phyloP scores from a whole-genome alignment of 257 asterid genomes.

The Nicotiana tomentosiformis region DNA sequence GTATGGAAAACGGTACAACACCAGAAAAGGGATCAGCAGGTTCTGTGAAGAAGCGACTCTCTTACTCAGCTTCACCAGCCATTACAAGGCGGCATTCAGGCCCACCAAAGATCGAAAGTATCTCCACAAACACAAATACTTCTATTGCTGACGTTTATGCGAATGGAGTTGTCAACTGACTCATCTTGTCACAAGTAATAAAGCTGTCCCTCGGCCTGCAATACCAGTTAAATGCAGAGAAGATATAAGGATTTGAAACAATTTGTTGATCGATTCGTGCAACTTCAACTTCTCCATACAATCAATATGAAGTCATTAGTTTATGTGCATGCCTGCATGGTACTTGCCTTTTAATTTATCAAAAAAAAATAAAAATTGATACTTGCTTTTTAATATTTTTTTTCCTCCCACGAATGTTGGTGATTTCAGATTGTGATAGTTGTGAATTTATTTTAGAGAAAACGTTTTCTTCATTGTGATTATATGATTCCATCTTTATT shows the following conservation, averaged over 20 bases:
- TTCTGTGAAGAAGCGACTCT: constrained; percentile 68
- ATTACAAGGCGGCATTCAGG: constrained; percentile 63
- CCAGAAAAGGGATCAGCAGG: constrained; percentile 50
- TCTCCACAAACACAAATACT: constrained; percentile 18
- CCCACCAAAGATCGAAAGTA: constrained; percentile 45
- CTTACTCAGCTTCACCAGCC: constrained; percentile 82
- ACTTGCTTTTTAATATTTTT: background rate
- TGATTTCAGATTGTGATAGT: background rate
- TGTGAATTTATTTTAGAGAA: background rate
- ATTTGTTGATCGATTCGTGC: background rate
- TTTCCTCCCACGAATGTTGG: background rate
- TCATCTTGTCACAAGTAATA: background rate
- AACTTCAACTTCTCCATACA: background rate
- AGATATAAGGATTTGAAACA: background rate
- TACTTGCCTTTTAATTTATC: background rate
- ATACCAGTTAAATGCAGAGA: background rate
- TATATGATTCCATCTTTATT: background rate
- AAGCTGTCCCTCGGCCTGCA: background rate
- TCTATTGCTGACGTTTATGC: constrained; percentile 17
- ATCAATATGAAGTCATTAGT: background rate
- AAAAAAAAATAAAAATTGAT: background rate
- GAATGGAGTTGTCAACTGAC: constrained; percentile 23
- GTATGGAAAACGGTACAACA: constrained; percentile 40
- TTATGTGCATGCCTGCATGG: background rate
- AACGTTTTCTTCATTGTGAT: background rate